Percentiles rank a stretch among this genome's conserved stretches.
These are phyloP conservation scores for Yarrowia alimentaria DNA, from an alignment of 805 yeast genomes.

Conservation along the genomic window DNA sequence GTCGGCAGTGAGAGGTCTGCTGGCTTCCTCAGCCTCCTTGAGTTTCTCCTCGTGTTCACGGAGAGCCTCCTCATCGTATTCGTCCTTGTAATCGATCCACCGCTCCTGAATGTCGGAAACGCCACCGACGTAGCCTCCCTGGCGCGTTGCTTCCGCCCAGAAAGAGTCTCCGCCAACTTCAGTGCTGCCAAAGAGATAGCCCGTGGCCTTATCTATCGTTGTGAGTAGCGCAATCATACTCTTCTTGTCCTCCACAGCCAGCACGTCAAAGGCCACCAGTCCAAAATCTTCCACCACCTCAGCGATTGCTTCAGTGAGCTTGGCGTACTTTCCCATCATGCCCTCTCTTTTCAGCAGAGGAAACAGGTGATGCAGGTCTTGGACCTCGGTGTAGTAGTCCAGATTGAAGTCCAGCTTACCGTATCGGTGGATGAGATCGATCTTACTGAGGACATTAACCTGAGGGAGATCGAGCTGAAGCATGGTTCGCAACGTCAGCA, in stretches of 20 bases:
- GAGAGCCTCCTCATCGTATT: constrained; percentile 64
- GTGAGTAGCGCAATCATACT: constrained; percentile 83
- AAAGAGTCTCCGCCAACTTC: constrained; percentile 96
- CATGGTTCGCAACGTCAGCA: constrained; percentile 87
- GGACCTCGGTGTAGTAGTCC: constrained; percentile 89
- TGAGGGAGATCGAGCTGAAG: constrained; percentile 90
- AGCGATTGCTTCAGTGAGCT: constrained; percentile 71
- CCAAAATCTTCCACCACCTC: constrained; percentile 86
- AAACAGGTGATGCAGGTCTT: constrained; percentile 66
- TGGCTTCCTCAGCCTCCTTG: constrained; percentile 38
- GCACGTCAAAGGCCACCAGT: constrained; percentile 81
- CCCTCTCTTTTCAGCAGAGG: constrained; percentile 74
- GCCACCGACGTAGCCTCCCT: constrained; percentile 51
- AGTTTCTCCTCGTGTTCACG: constrained; percentile 46
- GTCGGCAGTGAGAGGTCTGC: constrained; percentile 31
- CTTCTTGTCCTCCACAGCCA: constrained; percentile 86
- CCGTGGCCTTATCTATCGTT: constrained; percentile 84
- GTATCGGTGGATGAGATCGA: constrained; percentile 73
- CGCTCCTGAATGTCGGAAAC: constrained; percentile 84
- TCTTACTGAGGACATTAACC: constrained; percentile 86
- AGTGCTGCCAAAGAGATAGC: constrained; percentile 87
- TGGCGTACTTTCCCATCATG: constrained; percentile 59
- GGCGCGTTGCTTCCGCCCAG: constrained; percentile 95
- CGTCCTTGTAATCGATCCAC: constrained; percentile 84
- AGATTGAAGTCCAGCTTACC: constrained; percentile 76